Percentiles rank a stretch among this genome's conserved stretches.
Conservation (phyloP, 495 filamentous ascomycete genomes). For the Aspergillus wentii region DNA sequence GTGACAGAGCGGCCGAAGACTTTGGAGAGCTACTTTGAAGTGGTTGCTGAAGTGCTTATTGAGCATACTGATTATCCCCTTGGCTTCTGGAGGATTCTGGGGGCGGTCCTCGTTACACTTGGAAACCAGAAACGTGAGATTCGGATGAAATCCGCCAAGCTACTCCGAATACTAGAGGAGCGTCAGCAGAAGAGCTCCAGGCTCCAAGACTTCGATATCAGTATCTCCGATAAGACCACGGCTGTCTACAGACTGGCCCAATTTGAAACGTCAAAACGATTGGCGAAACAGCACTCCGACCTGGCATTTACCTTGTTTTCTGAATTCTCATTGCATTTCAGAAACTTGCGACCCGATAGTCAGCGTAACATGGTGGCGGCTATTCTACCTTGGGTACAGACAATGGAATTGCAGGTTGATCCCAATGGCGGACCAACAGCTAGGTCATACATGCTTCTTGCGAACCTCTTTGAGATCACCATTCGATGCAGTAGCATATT, state of each 20-base stretch:
- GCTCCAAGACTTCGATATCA: conserved; percentile 95
- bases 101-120: conserved; percentile 82
- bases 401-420: conserved; percentile 89
- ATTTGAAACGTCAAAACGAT: conserved; percentile 87
- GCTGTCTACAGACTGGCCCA: conserved; percentile 96
- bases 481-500: conserved; percentile 82
- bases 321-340: conserved; percentile 89
- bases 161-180: conserved; percentile 79
- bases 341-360: conserved; percentile 67
- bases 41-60: conserved; percentile 78
- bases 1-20: conserved; percentile 63
- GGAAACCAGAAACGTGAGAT: conserved; percentile 87
- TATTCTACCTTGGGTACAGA: conserved; percentile 93
- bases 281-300: conserved; percentile 84
- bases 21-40: conserved; percentile 92
- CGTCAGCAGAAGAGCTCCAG: conserved; percentile 80
- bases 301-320: conserved; percentile 91
- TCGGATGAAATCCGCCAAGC: conserved; percentile 78
- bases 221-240: conserved; percentile 95
- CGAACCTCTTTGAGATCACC: conserved; percentile 94
- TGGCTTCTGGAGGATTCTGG: conserved; percentile 87
- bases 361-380: conserved; percentile 93
- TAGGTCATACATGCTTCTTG: conserved; percentile 88
- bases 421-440: conserved; percentile 87
- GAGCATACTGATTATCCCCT: conserved; percentile 73